These are phyloP conservation scores for Aspergillus sp. DNA, from an alignment of 2,329 filamentous ascomycete species.

Conservation along the genomic window DNA sequence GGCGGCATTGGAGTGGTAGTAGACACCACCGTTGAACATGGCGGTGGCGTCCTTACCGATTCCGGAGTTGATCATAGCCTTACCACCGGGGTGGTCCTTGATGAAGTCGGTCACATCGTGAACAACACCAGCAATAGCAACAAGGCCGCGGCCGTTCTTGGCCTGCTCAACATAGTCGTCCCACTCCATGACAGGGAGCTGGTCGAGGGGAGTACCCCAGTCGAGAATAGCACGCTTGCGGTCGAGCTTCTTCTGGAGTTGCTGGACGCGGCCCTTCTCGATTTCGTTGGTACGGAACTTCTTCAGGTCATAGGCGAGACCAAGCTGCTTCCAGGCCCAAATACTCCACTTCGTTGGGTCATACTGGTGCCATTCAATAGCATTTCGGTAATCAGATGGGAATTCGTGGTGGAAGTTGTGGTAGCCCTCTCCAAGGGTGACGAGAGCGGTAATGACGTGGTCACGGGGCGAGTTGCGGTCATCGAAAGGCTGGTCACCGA, in stretches of 20 bases:
- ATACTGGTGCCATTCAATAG: conserved; percentile 87
- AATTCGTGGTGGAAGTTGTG: conserved; percentile 98
- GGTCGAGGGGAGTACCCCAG: conserved; percentile 83
- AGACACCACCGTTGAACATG: conserved; percentile 90
- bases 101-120: conserved; percentile 84
- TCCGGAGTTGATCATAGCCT: conserved; percentile 77
- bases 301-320: conserved; percentile 83
- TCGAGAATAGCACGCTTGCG: conserved; percentile 79
- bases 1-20: conserved; percentile 84
- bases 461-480: conserved; percentile 90
- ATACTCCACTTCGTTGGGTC: conserved; percentile 91
- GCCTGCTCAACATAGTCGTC: conserved; percentile 78
- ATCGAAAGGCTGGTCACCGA: conserved; percentile 88
- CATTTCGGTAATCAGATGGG: conserved; percentile 89
- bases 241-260: conserved; percentile 89
- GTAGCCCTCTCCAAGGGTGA: conserved; percentile 85
- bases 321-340: conserved; percentile 79
- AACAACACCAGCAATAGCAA: conserved; percentile 79
- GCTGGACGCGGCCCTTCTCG: conserved; percentile 85
- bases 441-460: conserved; percentile 79
- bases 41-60: conserved; percentile 86
- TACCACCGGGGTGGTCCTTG: conserved; percentile 86
- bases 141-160: conserved; percentile 73
- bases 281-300: conserved; percentile 90
- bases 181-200: conserved; percentile 82